Conservation (phyloP, 768 basidiomycete species). For the Neoboletus magnificus region DNA sequence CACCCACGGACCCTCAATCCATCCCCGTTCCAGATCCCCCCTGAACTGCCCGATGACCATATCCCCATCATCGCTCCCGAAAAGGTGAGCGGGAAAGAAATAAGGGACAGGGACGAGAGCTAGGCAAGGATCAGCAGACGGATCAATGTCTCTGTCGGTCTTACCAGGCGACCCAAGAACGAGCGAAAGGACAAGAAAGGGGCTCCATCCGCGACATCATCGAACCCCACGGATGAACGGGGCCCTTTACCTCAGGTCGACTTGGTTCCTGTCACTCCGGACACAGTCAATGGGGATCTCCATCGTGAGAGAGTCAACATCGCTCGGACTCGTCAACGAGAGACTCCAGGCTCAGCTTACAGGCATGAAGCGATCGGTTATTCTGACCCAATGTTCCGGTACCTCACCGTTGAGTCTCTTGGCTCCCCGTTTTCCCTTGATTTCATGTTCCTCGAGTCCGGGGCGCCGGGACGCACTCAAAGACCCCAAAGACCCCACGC, state of each 20-base stretch:
- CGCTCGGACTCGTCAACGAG: too few species aligned
- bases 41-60: slow-evolving; percentile 26
- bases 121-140: slow-evolving; percentile 68
- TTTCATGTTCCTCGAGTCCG: slow-evolving; percentile 29
- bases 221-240: slow-evolving; percentile 26
- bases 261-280: slow-evolving; percentile 10
- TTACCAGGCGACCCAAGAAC: slow-evolving; percentile 34
- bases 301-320: slow-evolving; percentile 23
- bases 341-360: slow-evolving; percentile 22
- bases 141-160: slow-evolving; percentile 56
- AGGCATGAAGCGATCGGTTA: slow-evolving; percentile 25
- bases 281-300: slow-evolving; percentile 1
- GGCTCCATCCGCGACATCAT: neutral
- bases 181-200: slow-evolving; percentile 38
- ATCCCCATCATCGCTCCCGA: slow-evolving; percentile 36
- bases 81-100: slow-evolving; percentile 36
- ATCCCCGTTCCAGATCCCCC: neutral
- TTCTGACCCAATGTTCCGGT: slow-evolving; percentile 16
- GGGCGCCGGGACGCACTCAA: slow-evolving; percentile 27
- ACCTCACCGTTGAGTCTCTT: slow-evolving; percentile 20
- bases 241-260: slow-evolving; percentile 1
- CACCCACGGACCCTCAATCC: slow-evolving; percentile 9
- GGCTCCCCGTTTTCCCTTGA: slow-evolving; percentile 19
- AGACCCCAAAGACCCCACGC: slow-evolving; percentile 34
- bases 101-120: slow-evolving; percentile 39